Base-by-base conservation (phyloP, 441 rosid species). In the Bocquillonia castaneifolia region DNA sequence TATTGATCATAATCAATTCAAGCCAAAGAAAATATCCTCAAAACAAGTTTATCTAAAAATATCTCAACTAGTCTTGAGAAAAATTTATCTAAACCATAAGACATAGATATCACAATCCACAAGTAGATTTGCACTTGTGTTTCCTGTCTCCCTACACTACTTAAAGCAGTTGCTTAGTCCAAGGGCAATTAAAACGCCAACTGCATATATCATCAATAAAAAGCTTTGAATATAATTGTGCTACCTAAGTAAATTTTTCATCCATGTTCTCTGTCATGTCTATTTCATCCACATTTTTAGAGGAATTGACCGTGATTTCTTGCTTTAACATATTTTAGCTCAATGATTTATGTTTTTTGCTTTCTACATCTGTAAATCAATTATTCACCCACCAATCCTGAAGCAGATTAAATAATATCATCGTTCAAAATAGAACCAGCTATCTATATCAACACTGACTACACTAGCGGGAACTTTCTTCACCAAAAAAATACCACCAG, bases 281-380 rank as follows among this genome's bases (percentile, higher is more conserved):
- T 44, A 34, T 20, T 39, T 17, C 18, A 0, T 42, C 25, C 42
- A 26, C 5, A 22, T 62, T 62, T 28, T 5, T n/a, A 31, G 20
- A 14, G 2, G 10, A 23, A 15, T 26, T 3, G 54, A 17, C 17
- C 12, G 10, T 6, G 25, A 5, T 26, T 7, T 18, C 53, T 44
- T 9, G 54, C 28, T 63, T 18, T n/a, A 63, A 20, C 39, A 63
- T n/a, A 58, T 34, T 56, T 58, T 34, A 58, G 39, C 63, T 36
- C 28, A 36, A n/a, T n/a, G 36, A 2, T 8, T 10, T 58, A n/a
- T 17, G 10, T 58, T 36, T 1, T n/a, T 29, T 36, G 1, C 63
- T 58, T 17, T 31, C 10, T n/a, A 34, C 20, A 32, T 15, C 25
- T 8, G 29, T 28, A 55, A 58, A 58, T 32, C 23, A 18, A 13